Conservation (phyloP, 2,329 filamentous ascomycete genomes). For the Fusarium chlamydosporum region DNA sequence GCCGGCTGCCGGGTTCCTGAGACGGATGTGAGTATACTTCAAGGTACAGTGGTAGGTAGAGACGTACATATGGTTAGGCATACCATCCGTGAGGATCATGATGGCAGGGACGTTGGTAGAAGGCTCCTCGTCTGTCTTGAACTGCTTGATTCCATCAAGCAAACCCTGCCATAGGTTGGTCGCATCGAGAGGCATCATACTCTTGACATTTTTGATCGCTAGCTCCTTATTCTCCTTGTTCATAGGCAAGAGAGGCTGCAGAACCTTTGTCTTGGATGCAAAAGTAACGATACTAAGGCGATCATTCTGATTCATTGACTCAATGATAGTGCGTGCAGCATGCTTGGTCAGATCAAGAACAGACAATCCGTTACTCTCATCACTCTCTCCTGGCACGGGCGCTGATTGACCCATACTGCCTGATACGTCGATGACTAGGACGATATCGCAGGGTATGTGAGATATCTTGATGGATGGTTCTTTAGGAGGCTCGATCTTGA, state of each 20-base stretch:
- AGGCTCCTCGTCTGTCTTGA: constrained; percentile 52
- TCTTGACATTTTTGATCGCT: constrained; percentile 59
- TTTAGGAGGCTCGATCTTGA: constrained; percentile 63
- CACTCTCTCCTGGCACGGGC: constrained; percentile 61
- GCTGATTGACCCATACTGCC: constrained; percentile 67
- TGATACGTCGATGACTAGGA: constrained; percentile 73
- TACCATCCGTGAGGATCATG: constrained; percentile 69
- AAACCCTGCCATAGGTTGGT: constrained; percentile 74
- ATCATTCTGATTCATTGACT: constrained; percentile 68
- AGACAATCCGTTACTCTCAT: constrained; percentile 66
- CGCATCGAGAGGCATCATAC: constrained; percentile 55
- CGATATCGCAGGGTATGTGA: constrained; percentile 70
- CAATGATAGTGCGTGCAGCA: constrained; percentile 69
- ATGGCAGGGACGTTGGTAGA: constrained; percentile 63
- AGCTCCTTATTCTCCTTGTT: constrained; percentile 60
- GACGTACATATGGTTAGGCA: constrained; percentile 66
- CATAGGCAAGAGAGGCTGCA: constrained; percentile 66
- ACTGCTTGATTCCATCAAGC: constrained; percentile 63
- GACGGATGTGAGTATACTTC: neutral
- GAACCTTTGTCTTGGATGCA: constrained; percentile 56
- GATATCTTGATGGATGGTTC: constrained; percentile 49
- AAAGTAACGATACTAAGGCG: constrained; percentile 72
- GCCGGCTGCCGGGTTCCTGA: constrained; percentile 63
- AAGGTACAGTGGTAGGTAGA: fast-evolving
- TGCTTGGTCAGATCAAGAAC: constrained; percentile 73